phyloP scores from a whole-genome alignment of 2,329 filamentous ascomycete species.

The Beauveria rudraprayagi region DNA sequence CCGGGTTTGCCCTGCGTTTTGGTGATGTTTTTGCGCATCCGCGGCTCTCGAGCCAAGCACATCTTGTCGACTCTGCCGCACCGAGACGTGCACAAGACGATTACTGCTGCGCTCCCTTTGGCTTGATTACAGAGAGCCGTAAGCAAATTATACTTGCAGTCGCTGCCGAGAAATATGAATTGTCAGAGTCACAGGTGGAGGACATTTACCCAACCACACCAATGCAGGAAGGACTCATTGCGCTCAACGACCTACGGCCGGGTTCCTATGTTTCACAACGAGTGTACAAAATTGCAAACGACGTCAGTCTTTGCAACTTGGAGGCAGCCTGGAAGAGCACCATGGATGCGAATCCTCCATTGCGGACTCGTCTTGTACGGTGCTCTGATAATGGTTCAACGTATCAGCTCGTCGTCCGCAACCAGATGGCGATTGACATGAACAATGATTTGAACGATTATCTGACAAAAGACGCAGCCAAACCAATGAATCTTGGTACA shows the following conservation, averaged over 20 bases:
- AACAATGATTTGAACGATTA: neutral
- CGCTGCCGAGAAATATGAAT: slow-evolving; percentile 21
- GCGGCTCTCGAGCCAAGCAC: neutral
- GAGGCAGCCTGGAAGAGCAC: neutral
- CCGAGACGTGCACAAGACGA: neutral
- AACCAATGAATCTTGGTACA: neutral
- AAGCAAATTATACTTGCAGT: neutral
- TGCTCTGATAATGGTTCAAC: neutral
- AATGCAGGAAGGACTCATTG: slow-evolving; percentile 29
- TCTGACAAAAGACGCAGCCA: neutral
- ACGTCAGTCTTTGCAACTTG: neutral
- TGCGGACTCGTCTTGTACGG: neutral
- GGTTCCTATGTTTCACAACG: neutral
- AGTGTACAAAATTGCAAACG: neutral
- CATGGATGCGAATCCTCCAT: neutral
- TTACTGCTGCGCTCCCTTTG: neutral
- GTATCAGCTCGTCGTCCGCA: neutral
- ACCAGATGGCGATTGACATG: neutral
- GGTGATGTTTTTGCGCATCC: slow-evolving; percentile 19
- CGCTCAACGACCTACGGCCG: slow-evolving; percentile 22
- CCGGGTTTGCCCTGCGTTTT: slow-evolving; percentile 21
- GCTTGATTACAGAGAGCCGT: neutral
- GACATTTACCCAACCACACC: slow-evolving; percentile 32
- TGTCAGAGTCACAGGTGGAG: slow-evolving; percentile 20
- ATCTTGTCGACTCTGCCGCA: neutral